phyloP scores from a whole-genome alignment of 225 moss, liverwort and hornwort genomes.

The Physcomitrellopsis africana region DNA sequence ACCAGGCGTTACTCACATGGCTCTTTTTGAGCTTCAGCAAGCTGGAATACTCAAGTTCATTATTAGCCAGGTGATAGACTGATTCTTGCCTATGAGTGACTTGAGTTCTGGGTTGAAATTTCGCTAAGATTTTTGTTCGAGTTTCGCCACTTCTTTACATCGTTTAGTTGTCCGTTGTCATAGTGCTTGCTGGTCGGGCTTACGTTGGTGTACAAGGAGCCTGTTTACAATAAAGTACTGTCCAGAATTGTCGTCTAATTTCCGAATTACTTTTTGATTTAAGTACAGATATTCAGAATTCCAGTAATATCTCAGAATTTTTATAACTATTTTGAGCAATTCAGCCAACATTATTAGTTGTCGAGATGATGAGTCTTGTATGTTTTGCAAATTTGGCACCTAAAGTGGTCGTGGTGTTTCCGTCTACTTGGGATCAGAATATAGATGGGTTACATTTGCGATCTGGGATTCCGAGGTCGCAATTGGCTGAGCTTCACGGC shows the following conservation, averaged over 20 bases:
- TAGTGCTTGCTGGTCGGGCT: neutral
- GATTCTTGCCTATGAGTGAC: constrained; percentile 12
- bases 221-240: neutral
- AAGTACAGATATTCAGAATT: neutral
- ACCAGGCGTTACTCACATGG: constrained; percentile 84
- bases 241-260: neutral
- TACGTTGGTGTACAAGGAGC: neutral
- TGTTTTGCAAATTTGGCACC: constrained; percentile 14
- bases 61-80: constrained; percentile 64
- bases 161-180: constrained; percentile 6
- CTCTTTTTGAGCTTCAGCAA: constrained; percentile 76
- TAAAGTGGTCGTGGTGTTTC: constrained; percentile 33
- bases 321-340: too few relatives aligned
- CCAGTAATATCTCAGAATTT: too few relatives aligned
- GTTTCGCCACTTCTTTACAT: constrained; percentile 1
- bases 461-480: constrained; percentile 77
- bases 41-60: constrained; percentile 79
- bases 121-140: constrained; percentile 2
- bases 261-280: neutral
- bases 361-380: constrained; percentile 11
- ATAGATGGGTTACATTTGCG: constrained; percentile 90
- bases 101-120: neutral
- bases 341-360: neutral
- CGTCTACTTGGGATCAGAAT: constrained; percentile 60
- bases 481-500: constrained; percentile 84